Evolutionary conservation across 1,284 basidiomycete species (phyloP).

Genomic region (Austroboletus niveus): DNA sequence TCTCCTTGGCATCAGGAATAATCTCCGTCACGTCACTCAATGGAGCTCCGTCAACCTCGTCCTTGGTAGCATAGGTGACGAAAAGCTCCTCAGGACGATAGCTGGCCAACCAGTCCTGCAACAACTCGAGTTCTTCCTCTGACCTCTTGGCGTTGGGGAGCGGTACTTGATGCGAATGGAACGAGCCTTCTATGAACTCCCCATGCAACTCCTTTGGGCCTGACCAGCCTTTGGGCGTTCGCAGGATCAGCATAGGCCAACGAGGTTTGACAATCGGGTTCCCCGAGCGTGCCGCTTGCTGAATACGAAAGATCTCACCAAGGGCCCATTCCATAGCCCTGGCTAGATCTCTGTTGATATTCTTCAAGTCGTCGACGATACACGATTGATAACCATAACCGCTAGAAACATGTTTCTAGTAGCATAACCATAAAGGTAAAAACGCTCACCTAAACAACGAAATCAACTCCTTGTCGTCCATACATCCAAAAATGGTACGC

Average conservation of each 20-base stretch:
- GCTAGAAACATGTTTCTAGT: conserved; percentile 30
- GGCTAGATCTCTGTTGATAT: conserved; percentile 71
- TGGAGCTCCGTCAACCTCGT: conserved; percentile 42
- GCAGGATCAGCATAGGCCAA: conserved; percentile 83
- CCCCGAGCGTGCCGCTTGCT: conserved; percentile 71
- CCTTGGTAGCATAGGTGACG: conserved; percentile 23
- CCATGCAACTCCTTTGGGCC: conserved; percentile 67
- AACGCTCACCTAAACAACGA: conserved; percentile 51
- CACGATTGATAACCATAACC: conserved; percentile 88
- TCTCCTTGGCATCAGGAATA: conserved; percentile 51
- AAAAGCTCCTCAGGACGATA: conserved; percentile 69
- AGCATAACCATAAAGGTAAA: neutral
- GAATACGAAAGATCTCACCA: conserved; percentile 75
- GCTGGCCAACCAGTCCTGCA: conserved; percentile 70
- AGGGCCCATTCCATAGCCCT: conserved; percentile 82
- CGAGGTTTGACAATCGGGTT: conserved; percentile 79
- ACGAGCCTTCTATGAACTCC: conserved; percentile 75
- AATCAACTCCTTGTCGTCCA: conserved; percentile 81
- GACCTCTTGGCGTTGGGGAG: conserved; percentile 68
- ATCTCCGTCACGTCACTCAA: conserved; percentile 52
- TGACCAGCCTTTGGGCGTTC: conserved; percentile 80
- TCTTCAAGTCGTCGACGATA: conserved; percentile 72
- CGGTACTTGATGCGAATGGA: conserved; percentile 78
- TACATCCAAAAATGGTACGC: conserved; percentile 84
- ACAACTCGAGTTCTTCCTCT: conserved; percentile 56